Conservation (phyloP, 169 alveolate species). For the Eimeria tenella region DNA sequence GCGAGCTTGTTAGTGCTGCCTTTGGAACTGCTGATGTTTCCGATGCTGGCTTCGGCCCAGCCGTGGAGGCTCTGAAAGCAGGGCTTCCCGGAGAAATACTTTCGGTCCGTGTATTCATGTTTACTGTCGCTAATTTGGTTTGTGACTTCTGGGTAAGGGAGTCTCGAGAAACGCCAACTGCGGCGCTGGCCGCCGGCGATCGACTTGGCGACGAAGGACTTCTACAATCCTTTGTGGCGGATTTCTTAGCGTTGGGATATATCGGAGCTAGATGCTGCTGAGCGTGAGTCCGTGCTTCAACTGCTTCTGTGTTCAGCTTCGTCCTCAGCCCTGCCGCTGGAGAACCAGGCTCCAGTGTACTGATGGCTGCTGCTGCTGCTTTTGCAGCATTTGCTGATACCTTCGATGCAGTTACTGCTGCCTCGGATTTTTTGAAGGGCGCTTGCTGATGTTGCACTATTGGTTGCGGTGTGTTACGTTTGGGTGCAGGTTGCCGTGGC, state of each 20-base stretch:
- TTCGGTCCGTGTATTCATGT: neutral
- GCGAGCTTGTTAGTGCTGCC: neutral
- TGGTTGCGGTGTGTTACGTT: conserved; percentile 16
- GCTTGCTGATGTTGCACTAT: conserved; percentile 3
- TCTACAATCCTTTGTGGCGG: neutral
- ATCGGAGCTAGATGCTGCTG: too few species aligned
- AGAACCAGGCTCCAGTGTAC: conserved; percentile 19
- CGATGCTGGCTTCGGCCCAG: conserved; percentile 7
- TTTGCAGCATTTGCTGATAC: neutral
- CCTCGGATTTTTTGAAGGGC: neutral
- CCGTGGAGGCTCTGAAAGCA: conserved; percentile 1
- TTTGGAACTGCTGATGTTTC: neutral
- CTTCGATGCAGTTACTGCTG: conserved; percentile 6
- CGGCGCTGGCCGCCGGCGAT: neutral
- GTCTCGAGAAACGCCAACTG: neutral
- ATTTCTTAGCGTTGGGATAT: too few species aligned
- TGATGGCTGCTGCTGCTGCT: neutral
- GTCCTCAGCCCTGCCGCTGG: conserved; percentile 15
- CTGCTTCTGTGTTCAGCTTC: conserved; percentile 13
- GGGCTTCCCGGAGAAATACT: neutral
- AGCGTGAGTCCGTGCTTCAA: neutral
- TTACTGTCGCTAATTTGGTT: neutral
- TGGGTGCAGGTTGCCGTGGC: neutral
- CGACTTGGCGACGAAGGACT: neutral
- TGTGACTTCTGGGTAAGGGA: neutral